Evolutionary conservation across 1,284 basidiomycete genomes (phyloP), one percentile per base, ranked within the genome.

Genomic region (Leucoagaricus sp.): DNA sequence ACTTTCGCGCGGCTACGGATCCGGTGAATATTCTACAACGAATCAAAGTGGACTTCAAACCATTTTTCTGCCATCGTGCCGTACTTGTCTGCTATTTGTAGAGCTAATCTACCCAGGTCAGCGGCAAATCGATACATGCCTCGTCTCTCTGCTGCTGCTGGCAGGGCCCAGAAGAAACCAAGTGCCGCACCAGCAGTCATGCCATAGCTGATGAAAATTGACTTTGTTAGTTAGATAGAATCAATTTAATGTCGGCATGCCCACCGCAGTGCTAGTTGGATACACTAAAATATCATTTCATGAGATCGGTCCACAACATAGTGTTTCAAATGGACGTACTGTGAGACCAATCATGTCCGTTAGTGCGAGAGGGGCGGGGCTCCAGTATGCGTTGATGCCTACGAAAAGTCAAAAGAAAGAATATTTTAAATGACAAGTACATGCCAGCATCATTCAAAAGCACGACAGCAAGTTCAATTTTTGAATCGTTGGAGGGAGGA

Each of bases 301-400:
- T 23, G 45, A 57, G 55, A 41, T 19, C 15, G 21, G 31, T 23
- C 28, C 33, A 17, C 13, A 6, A 26, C 2, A 25, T n/a, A 28
- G 31, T 53, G 12, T 21, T 13, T n/a, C 21, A 54, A 4, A 25
- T n/a, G 13, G 13, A 72, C 82, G 41, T 58, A 87, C 86, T 63
- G 83, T 87, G 42, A 87, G 69, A 5, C 86, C 86, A 53, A 88
- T 82, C 19, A 85, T 72, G 65, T 86, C 85, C 9, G 79, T 73
- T 63, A 86, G 83, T 1, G 80, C 78, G 53, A 78, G 75, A 12
- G 79, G 77, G 0, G 74, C 73, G 4, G 79, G 75, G 61, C 80
- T 85, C 86, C 86, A 89, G 63, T 87, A 87, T 13, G 86, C 85
- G 67, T 86, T 85, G 34, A 80, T 79, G 3, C 83, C 83, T 86